Base-by-base conservation (phyloP, 345 rosid genomes). In the Boechera divaricarpa region DNA sequence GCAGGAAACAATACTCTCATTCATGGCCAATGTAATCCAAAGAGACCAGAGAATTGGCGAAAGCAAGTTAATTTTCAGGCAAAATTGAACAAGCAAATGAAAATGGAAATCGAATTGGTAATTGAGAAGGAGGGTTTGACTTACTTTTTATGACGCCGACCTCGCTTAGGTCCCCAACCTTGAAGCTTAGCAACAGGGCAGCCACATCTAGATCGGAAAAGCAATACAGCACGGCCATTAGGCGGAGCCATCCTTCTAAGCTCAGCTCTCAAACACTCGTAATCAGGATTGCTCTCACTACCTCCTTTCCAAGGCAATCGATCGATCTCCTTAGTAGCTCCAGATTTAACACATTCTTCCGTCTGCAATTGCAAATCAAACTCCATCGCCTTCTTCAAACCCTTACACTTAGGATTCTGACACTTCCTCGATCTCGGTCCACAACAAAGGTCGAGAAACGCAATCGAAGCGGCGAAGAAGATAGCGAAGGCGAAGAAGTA, bases 261-360 rank as follows among this genome's bases (percentile, higher is more conserved):
- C 83, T 94, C 98, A 47, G 96, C 91, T 42, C 96, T 81, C 49
- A 94, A 84, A 81, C 97, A 94, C 76, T 91, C 98, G 38, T 90
- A 92, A 83, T 92, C 97, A 10, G 98, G 91, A 74, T 94, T 92
- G 4, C 70, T 78, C 77, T 88, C 95, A 45, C 79, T 82, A 13
- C 95, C 95, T 13, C 99, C 99, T 79, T 95, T 95, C 98, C 98
- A 95, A 0, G 98, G 96, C 74, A 95, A 79, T 54, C 82, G 73
- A 81, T 91, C 96, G 42, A 87, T 85, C 79, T 85, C 97, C n/a
- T 86, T 82, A 57, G 76, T 69, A 6, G 61, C 80, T 44, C 81
- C 86, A 1, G 95, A 81, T 80, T 82, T 87, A 35, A 82, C 78
- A 58, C 86, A 82, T 39, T 89, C 97, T 74, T 90, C 99, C 2